phyloP scores from a whole-genome alignment of 2,329 filamentous ascomycete genomes.

The Cordyceps sp. region DNA sequence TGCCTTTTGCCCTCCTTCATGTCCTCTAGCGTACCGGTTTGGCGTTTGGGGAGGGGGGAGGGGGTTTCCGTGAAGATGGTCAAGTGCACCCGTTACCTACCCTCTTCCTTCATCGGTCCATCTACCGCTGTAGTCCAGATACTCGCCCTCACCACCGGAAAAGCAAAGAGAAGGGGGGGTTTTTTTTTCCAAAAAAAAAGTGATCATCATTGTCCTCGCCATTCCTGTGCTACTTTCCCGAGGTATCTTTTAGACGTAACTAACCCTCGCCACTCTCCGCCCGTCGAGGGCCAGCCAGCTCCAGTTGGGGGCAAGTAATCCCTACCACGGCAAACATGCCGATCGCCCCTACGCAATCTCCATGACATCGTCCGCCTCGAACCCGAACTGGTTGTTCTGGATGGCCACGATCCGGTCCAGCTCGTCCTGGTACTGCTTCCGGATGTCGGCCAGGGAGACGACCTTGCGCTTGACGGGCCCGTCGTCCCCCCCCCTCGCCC shows the following conservation, averaged over 20 bases:
- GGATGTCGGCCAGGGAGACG: conserved; percentile 70
- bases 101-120: too few species aligned
- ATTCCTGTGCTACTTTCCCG: background rate
- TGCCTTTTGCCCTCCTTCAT: background rate
- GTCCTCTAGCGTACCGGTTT: conserved; percentile 21
- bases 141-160: background rate
- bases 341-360: conserved; percentile 26
- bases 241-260: background rate
- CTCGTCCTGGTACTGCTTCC: conserved; percentile 79
- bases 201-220: background rate
- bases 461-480: conserved; percentile 59
- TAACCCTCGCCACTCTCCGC: too few species aligned
- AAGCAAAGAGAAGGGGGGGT: background rate
- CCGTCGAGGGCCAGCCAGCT: background rate
- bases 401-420: conserved; percentile 78
- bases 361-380: conserved; percentile 40
- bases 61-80: too few species aligned
- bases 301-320: too few species aligned
- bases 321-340: too few species aligned
- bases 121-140: conserved; percentile 5
- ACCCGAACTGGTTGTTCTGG: conserved; percentile 77
- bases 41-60: conserved; percentile 17
- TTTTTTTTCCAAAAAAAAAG: background rate
- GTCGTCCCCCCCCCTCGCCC: conserved; percentile 6
- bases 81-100: too few species aligned